Percentiles rank a stretch among this genome's conserved stretches.
These are phyloP conservation scores for Fusarium udum DNA, from an alignment of 2,329 filamentous ascomycete species.

Conservation along the genomic window DNA sequence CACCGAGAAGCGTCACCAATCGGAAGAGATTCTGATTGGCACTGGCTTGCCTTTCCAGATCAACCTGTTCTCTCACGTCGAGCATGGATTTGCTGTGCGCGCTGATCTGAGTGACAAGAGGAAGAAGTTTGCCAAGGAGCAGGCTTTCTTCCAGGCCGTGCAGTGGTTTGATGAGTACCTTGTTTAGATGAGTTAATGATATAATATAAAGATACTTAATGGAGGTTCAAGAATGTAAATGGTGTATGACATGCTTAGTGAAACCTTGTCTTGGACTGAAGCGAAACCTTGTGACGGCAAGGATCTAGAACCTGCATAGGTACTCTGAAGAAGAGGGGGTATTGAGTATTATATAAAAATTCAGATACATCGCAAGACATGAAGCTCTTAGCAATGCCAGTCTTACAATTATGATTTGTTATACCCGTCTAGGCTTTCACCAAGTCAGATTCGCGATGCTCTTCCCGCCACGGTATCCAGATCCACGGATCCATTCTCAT, in stretches of 20 bases:
- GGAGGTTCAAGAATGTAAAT: background rate
- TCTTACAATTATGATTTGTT: background rate
- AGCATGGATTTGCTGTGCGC: slow-evolving; percentile 79
- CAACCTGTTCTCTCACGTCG: slow-evolving; percentile 72
- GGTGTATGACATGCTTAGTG: background rate
- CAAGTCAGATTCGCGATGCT: slow-evolving; percentile 17
- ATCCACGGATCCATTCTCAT: slow-evolving; percentile 9
- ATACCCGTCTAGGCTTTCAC: background rate
- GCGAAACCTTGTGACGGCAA: background rate
- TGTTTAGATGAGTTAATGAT: slow-evolving; percentile 2
- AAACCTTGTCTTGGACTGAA: slow-evolving; percentile 11
- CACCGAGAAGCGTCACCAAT: slow-evolving; percentile 61
- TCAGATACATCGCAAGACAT: fast-evolving
- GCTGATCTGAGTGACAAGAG: slow-evolving; percentile 62
- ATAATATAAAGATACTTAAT: background rate
- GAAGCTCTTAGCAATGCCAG: fast-evolving
- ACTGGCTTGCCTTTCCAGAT: slow-evolving; percentile 71
- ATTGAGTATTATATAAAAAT: background rate
- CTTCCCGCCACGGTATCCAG: slow-evolving; percentile 21
- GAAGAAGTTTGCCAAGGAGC: slow-evolving; percentile 78
- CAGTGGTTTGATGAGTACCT: slow-evolving; percentile 73
- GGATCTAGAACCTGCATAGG: background rate
- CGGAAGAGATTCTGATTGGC: slow-evolving; percentile 67
- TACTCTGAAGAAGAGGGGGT: background rate
- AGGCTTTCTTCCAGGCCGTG: slow-evolving; percentile 79